These are phyloP conservation scores for Saussurea involucrata DNA, from an alignment of 129 eudicot genomes.

Conservation along the genomic window DNA sequence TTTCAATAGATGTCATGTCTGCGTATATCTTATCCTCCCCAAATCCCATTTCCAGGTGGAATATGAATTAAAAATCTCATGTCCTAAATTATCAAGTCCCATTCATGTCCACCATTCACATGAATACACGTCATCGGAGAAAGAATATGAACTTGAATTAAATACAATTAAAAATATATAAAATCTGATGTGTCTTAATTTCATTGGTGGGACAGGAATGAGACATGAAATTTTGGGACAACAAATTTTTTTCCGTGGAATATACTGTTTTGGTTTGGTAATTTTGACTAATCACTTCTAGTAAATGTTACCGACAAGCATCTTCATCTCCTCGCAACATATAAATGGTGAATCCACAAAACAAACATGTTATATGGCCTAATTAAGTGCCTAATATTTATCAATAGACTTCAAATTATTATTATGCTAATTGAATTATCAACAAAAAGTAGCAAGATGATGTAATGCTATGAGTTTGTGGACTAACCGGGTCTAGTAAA, in stretches of 20 bases:
- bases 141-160: no score
- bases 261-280: neutral
- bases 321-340: neutral
- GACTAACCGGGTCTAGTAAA: conserved; percentile 75
- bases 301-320: neutral
- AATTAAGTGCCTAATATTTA: neutral
- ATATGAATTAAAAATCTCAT: no score
- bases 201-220: no score
- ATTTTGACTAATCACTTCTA: neutral
- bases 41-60: neutral
- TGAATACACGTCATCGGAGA: no score
- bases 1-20: neutral
- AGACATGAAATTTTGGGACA: no score
- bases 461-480: conserved; percentile 2
- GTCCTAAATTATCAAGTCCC: no score
- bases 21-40: neutral
- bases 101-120: no score
- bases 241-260: no score
- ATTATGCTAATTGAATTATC: neutral
- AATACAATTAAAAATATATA: no score
- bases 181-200: no score
- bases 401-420: neutral
- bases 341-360: neutral
- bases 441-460: neutral
- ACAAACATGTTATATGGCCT: neutral